Evolutionary conservation across 2,329 filamentous ascomycete species (phyloP).

Genomic region (Hymenoscyphus repandus): DNA sequence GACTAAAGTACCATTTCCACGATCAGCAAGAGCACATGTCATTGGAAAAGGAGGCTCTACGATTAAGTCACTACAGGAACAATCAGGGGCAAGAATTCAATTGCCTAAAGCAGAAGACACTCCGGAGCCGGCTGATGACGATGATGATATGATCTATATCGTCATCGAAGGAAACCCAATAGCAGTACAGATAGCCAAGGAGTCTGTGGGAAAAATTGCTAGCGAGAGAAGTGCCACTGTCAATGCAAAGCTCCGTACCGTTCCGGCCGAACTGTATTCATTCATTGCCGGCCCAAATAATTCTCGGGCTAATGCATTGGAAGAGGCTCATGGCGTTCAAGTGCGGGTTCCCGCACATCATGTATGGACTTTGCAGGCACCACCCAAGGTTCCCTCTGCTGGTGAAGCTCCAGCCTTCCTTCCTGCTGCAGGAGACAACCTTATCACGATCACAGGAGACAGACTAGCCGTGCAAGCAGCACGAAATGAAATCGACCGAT

Average conservation of each 20-base stretch:
- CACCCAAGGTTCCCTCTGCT: slow-evolving; percentile 54
- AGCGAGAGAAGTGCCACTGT: slow-evolving; percentile 79
- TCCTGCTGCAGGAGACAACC: slow-evolving; percentile 64
- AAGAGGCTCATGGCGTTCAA: slow-evolving; percentile 69
- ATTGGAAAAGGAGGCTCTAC: slow-evolving; percentile 88
- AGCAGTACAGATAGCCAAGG: slow-evolving; percentile 75
- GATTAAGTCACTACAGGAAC: slow-evolving; percentile 84
- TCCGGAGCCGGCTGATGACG: slow-evolving; percentile 52
- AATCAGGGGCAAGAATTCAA: slow-evolving; percentile 84
- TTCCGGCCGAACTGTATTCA: slow-evolving; percentile 90
- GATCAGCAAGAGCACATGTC: slow-evolving; percentile 79
- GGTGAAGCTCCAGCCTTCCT: slow-evolving; percentile 66
- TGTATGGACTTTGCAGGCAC: slow-evolving; percentile 63
- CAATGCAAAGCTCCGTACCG: slow-evolving; percentile 73
- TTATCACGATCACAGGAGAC: slow-evolving; percentile 84
- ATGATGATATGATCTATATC: slow-evolving; percentile 82
- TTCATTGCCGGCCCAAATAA: slow-evolving; percentile 85
- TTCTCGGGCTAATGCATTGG: slow-evolving; percentile 59
- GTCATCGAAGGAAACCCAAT: slow-evolving; percentile 86
- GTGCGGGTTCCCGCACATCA: slow-evolving; percentile 80
- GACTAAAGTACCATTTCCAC: slow-evolving; percentile 73
- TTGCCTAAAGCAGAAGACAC: slow-evolving; percentile 74
- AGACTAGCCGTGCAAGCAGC: slow-evolving; percentile 74
- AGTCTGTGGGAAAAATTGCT: slow-evolving; percentile 81
- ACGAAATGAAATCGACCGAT: slow-evolving; percentile 73